Base-by-base conservation (phyloP, 495 filamentous ascomycete species). In the Lasiosphaeria hispida region DNA sequence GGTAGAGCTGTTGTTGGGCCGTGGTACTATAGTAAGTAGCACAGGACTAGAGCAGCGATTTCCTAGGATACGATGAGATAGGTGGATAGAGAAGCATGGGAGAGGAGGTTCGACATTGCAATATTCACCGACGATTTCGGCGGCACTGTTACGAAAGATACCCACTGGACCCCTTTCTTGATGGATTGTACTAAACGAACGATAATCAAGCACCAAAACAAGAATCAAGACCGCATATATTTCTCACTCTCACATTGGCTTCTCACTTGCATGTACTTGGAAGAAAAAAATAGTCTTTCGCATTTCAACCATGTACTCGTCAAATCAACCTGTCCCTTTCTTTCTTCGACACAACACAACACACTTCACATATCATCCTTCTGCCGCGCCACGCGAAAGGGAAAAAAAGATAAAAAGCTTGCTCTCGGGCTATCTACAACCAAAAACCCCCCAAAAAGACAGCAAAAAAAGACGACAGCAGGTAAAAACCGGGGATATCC, bases 301-400 rank as follows among this genome's bases (percentile, higher is more conserved):
- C 63, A 65, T 67, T 55, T 64, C 60, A 61, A 63, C 56, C 62
- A 59, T 65, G 58, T 58, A 63, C 58, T 65, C 58, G 44, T 63
- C 58, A 58, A 53, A 33, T 58, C 55, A 23, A 42, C 48, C 38
- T 17, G n/a, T 43, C 60, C 40, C 39, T 39, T 5, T 13, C 50
- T 48, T 40, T 36, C 17, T 30, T 43, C 14, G 13, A 19, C 43
- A n/a, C 53, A 41, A 48, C 59, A 48, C 40, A 35, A 43, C 51
- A 30, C 23, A 30, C 23, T 40, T 38, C 19, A 52, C 52, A 37
- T 36, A 37, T 30, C 30, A 42, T 2, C 11, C 10, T n/a, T 30
- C 41, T 5, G 23, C 23, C 23, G 2, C 23, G 40, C 13, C 37
- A 37, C 36, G 11, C 37, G n/a, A 14, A 36, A 37, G 14, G n/a